Conservation (phyloP, 2,329 filamentous ascomycete genomes). For the Calonectria hawksworthii region DNA sequence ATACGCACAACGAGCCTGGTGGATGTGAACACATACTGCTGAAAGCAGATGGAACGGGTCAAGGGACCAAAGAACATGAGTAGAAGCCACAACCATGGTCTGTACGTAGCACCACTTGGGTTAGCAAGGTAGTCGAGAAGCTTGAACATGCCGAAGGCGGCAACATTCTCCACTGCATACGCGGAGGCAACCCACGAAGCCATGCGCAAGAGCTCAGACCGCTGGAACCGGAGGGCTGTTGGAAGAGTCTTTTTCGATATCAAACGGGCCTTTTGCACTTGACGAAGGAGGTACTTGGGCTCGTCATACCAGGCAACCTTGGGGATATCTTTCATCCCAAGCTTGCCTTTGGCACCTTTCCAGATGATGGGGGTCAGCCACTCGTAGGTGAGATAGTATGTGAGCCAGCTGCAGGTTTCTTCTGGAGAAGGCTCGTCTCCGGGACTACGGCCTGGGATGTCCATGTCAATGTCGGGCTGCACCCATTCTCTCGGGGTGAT, state of each 20-base stretch:
- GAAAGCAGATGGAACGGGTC: slow-evolving; percentile 63
- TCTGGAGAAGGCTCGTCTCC: slow-evolving; percentile 62
- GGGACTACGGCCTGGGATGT: slow-evolving; percentile 54
- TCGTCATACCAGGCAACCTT: slow-evolving; percentile 69
- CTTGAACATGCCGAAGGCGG: slow-evolving; percentile 67
- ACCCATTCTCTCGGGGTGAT: slow-evolving; percentile 66
- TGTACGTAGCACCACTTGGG: slow-evolving; percentile 59
- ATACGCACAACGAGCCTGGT: slow-evolving; percentile 69
- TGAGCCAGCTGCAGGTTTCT: slow-evolving; percentile 67
- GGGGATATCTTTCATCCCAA: slow-evolving; percentile 64
- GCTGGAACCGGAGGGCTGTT: slow-evolving; percentile 61
- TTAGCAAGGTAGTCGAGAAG: slow-evolving; percentile 65
- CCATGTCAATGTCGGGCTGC: slow-evolving; percentile 57
- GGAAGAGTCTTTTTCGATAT: slow-evolving; percentile 59
- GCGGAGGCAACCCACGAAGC: slow-evolving; percentile 54
- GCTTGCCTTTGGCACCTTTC: slow-evolving; percentile 59
- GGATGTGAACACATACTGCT: slow-evolving; percentile 71
- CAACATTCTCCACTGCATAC: slow-evolving; percentile 62
- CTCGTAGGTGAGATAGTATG: slow-evolving; percentile 65
- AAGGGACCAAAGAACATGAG: slow-evolving; percentile 66
- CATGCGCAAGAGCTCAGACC: slow-evolving; percentile 61
- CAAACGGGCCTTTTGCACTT: slow-evolving; percentile 58
- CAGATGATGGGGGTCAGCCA: slow-evolving; percentile 65
- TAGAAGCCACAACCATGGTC: slow-evolving; percentile 67
- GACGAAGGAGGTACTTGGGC: slow-evolving; percentile 61